phyloP scores from a whole-genome alignment of 2,329 filamentous ascomycete species.

The Colletotrichum somersetense region DNA sequence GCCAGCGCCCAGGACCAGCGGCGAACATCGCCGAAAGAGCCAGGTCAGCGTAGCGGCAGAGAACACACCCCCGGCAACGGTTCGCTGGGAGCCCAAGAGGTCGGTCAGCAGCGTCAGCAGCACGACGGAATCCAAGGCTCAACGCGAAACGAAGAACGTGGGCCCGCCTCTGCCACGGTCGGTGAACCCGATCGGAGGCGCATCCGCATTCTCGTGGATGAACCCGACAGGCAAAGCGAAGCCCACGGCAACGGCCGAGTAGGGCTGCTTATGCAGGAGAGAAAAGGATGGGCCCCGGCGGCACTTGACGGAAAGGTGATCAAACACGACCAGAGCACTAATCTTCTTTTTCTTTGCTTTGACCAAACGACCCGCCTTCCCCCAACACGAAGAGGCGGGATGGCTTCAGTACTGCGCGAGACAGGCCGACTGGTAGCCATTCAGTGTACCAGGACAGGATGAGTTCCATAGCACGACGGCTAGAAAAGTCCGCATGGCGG shows the following conservation, averaged over 20 bases:
- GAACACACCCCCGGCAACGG: constrained; percentile 58
- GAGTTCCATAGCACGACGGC: constrained; percentile 20
- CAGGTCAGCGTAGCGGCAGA: constrained; percentile 65
- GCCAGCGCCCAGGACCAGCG: constrained; percentile 57
- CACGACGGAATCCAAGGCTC: constrained; percentile 48
- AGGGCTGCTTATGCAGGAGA: constrained; percentile 3
- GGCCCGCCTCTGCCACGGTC: constrained; percentile 64
- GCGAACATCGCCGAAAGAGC: constrained; percentile 68
- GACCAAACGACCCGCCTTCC: constrained; percentile 16
- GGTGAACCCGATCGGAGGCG: constrained; percentile 89
- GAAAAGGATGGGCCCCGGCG: constrained; percentile 27
- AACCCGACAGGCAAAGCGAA: constrained; percentile 66
- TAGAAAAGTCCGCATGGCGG: constrained; percentile 28
- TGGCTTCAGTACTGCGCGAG: constrained; percentile 30
- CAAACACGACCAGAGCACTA: constrained; percentile 25
- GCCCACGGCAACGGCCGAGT: constrained; percentile 46
- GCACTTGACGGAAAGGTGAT: constrained; percentile 20
- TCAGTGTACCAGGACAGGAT: constrained; percentile 29
- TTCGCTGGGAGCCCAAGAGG: constrained; percentile 69
- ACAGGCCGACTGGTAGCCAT: constrained; percentile 28
- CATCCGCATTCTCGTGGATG: constrained; percentile 94
- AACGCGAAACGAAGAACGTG: constrained; percentile 50
- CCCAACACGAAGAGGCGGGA: constrained; percentile 22
- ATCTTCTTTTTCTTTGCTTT: constrained; percentile 38
- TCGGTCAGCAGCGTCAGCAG: constrained; percentile 56